These are phyloP conservation scores for Parasitella parasitica DNA, from an alignment of 371 early-diverging fungal genomes.

Conservation along the genomic window DNA sequence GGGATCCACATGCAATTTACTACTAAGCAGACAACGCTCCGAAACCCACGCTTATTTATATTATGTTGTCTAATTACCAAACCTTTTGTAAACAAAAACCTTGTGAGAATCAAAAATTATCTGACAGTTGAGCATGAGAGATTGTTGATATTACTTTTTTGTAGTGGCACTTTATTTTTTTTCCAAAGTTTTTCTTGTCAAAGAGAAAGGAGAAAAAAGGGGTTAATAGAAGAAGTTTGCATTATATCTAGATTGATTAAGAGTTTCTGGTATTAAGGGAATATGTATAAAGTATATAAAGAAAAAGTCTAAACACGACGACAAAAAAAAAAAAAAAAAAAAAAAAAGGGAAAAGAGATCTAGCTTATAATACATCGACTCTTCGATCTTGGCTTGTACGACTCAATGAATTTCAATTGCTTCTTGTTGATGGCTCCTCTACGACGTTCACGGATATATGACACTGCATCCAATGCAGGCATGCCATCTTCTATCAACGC, in stretches of 20 bases:
- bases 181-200: background rate
- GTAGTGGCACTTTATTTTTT: background rate
- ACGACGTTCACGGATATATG: slow-evolving; percentile 79
- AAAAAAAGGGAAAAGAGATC: background rate
- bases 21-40: background rate
- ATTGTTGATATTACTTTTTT: too few species aligned
- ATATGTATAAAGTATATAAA: background rate
- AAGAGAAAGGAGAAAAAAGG: background rate
- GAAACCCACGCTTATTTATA: background rate
- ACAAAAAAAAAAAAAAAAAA: background rate
- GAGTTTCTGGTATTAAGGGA: background rate
- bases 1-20: background rate
- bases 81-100: background rate
- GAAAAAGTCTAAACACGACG: background rate
- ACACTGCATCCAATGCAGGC: slow-evolving; percentile 80
- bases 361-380: slow-evolving; percentile 42
- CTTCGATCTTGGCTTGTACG: slow-evolving; percentile 64
- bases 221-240: background rate
- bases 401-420: slow-evolving; percentile 77
- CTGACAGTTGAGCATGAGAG: background rate
- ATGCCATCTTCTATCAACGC: slow-evolving; percentile 86
- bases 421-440: slow-evolving; percentile 87
- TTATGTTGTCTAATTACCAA: background rate
- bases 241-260: slow-evolving; percentile 1
- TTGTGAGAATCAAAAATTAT: background rate